A percentile compares a stretch with the other conserved stretches of the same genome.
phyloP scores from a whole-genome alignment of 192 early-diverging fungal species.

The Coemansia sp. region DNA sequence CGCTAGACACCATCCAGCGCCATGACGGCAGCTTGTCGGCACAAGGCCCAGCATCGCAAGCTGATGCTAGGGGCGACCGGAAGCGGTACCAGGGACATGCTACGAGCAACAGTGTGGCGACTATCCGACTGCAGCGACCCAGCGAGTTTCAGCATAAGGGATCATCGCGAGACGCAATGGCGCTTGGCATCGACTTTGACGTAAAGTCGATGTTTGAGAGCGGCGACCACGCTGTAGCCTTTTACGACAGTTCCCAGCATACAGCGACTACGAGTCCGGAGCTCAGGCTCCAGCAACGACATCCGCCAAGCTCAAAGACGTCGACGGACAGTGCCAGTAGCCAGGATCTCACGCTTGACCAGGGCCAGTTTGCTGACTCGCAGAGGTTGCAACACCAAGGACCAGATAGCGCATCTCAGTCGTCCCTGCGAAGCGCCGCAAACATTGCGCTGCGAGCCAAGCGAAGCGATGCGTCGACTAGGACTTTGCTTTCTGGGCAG shows the following conservation, averaged over 20 bases:
- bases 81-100: conserved; percentile 26
- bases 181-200: conserved; percentile 54
- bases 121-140: conserved; percentile 57
- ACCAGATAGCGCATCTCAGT: not conserved
- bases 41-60: not conserved
- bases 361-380: not conserved
- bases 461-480: conserved; percentile 33
- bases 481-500: conserved; percentile 23
- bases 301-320: conserved; percentile 5
- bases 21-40: conserved; percentile 1
- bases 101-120: conserved; percentile 46
- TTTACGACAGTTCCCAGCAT: not conserved
- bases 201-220: conserved; percentile 38
- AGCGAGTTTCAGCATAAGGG: conserved; percentile 51
- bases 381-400: not conserved
- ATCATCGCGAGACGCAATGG: conserved; percentile 48
- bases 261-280: not conserved
- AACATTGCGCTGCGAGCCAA: conserved; percentile 29
- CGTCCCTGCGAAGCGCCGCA: not conserved
- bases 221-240: not conserved
- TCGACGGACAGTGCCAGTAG: conserved; percentile 12
- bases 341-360: conserved; percentile 6
- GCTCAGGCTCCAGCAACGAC: not conserved
- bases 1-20: conserved; percentile 34
- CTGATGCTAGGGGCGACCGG: conserved; percentile 14